Evolutionary conservation across 2,329 filamentous ascomycete species (phyloP).

Genomic region (Verticillium dahliae): DNA sequence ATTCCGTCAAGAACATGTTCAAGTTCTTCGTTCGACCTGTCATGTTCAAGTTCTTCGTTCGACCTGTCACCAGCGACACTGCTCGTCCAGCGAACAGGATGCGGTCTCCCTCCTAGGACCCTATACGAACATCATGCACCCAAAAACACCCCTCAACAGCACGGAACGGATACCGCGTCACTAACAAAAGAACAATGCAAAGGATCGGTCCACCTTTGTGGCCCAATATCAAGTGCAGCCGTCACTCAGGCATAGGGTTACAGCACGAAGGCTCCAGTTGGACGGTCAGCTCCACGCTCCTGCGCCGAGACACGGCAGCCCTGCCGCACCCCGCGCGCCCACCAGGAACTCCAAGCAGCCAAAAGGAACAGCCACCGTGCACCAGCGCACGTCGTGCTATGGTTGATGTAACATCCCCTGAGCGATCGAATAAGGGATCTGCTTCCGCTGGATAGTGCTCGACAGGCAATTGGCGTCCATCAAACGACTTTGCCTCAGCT

Average conservation of each 20-base stretch:
- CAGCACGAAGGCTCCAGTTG: neutral
- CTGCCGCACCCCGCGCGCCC: neutral
- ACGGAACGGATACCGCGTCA: neutral
- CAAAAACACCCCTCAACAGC: neutral
- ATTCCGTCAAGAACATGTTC: no score
- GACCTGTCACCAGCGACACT: no score
- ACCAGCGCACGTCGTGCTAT: neutral
- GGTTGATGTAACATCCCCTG: neutral
- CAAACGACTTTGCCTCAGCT: neutral
- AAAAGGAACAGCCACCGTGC: neutral
- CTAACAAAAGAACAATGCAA: neutral
- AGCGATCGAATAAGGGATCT: neutral
- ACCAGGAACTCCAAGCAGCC: neutral
- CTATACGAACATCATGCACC: no score
- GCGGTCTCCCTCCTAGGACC: no score
- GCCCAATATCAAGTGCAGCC: neutral
- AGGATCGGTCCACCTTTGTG: neutral
- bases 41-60: no score
- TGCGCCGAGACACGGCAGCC: neutral
- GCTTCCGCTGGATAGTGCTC: neutral
- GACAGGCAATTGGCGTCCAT: neutral
- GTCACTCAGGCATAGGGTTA: neutral
- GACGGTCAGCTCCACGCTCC: neutral
- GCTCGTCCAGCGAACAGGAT: no score
- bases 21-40: no score